These are phyloP conservation scores for Moniliophthora roreri DNA, from an alignment of 1,284 basidiomycete species.

Conservation along the genomic window DNA sequence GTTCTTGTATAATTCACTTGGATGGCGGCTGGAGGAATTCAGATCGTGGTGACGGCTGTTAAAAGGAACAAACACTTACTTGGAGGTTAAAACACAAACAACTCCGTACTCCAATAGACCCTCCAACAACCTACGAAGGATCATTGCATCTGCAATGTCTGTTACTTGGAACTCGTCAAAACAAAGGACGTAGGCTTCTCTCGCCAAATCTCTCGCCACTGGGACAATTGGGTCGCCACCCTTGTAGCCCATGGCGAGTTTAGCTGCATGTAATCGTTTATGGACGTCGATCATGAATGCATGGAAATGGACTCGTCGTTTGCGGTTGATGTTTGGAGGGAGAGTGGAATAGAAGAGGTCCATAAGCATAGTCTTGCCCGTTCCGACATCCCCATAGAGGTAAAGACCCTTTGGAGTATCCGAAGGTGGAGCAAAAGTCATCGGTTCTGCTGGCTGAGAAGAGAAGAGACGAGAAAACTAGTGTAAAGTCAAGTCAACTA, in stretches of 20 bases:
- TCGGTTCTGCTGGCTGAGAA: constrained; percentile 31
- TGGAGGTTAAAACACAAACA: constrained; percentile 94
- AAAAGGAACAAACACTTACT: constrained; percentile 48
- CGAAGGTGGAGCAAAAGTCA: constrained; percentile 42
- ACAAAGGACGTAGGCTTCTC: constrained; percentile 84
- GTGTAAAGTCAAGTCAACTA: constrained; percentile 13
- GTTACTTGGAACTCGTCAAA: constrained; percentile 99
- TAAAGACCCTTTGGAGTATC: constrained; percentile 87
- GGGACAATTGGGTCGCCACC: constrained; percentile 87
- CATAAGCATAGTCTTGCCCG: constrained; percentile 99
- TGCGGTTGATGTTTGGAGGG: constrained; percentile 71
- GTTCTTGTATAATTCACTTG: constrained; percentile 97
- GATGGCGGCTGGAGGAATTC: constrained; percentile 77
- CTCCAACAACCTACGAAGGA: constrained; percentile 88
- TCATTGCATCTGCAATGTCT: constrained; percentile 99
- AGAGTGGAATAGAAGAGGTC: constrained; percentile 95
- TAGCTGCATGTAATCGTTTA: constrained; percentile 85
- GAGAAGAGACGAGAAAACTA: constrained; percentile 72
- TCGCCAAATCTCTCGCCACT: constrained; percentile 88
- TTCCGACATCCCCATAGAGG: constrained; percentile 97
- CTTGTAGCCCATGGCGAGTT: constrained; percentile 61
- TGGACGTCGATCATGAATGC: constrained; percentile 99
- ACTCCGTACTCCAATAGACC: constrained; percentile 86
- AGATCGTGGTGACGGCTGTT: constrained; percentile 4
- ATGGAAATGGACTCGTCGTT: constrained; percentile 94